phyloP scores from a whole-genome alignment of 139 green algal species.

The Chara braunii region DNA sequence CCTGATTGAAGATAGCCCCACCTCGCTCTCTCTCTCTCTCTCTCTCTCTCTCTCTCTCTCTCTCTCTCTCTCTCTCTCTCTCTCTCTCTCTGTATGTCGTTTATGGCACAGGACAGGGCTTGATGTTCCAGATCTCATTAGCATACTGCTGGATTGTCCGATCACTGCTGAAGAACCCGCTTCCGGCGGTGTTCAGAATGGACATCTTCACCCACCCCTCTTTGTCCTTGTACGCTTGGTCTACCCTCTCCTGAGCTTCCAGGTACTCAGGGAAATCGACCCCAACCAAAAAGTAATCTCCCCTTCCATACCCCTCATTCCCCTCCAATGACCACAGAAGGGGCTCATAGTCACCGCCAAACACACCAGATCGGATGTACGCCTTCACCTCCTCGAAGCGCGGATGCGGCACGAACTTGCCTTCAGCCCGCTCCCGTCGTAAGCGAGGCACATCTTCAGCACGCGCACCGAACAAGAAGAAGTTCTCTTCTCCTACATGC shows the following conservation, averaged over 20 bases:
- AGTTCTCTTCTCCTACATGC: conserved; percentile 69
- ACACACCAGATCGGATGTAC: conserved; percentile 64
- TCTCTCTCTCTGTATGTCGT: background rate
- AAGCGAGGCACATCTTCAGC: conserved; percentile 58
- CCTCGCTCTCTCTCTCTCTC: background rate
- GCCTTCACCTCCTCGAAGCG: conserved; percentile 53
- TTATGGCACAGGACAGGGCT: background rate
- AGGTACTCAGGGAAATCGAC: conserved; percentile 93
- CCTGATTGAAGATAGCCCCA: background rate
- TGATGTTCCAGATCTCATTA: conserved; percentile 70
- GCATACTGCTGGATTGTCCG: conserved; percentile 75
- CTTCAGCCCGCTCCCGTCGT: conserved; percentile 61
- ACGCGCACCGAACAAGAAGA: conserved; percentile 75
- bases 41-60: conserved; percentile 1
- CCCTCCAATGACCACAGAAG: conserved; percentile 67
- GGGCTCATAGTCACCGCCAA: conserved; percentile 88
- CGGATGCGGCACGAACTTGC: conserved; percentile 55
- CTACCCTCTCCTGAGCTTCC: conserved; percentile 68
- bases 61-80: background rate
- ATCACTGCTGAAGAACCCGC: conserved; percentile 66
- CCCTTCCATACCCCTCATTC: conserved; percentile 50
- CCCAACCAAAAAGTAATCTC: conserved; percentile 92
- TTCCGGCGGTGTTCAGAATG: conserved; percentile 67
- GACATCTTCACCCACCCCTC: conserved; percentile 53
- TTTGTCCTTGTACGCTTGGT: conserved; percentile 64